phyloP scores from a whole-genome alignment of 345 rosid genomes.

The Heritiera littoralis region DNA sequence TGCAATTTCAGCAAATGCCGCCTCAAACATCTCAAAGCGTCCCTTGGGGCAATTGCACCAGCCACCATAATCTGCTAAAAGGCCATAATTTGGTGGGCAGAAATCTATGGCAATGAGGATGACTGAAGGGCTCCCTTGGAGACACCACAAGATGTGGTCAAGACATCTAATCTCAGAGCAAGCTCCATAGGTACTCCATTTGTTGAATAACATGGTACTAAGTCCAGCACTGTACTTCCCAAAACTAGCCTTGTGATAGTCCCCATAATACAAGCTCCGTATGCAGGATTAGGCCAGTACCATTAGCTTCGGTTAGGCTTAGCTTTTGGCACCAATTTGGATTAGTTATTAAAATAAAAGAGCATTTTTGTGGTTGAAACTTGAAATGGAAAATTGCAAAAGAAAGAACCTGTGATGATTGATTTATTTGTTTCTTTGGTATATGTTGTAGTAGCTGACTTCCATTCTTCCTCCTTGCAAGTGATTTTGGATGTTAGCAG shows the following conservation, averaged over 20 bases:
- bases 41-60: constrained; percentile 92
- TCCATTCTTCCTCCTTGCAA: constrained; percentile 59
- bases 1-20: constrained; percentile 84
- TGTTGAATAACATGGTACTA: constrained; percentile 72
- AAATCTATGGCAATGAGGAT: constrained; percentile 86
- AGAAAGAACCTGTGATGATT: constrained; percentile 55
- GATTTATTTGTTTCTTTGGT: constrained; percentile 61
- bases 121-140: constrained; percentile 77
- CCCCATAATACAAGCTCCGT: constrained; percentile 96
- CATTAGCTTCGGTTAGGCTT: not conserved
- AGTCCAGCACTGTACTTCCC: constrained; percentile 77
- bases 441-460: constrained; percentile 83
- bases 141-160: constrained; percentile 82
- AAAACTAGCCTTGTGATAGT: constrained; percentile 63
- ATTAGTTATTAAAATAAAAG: not conserved
- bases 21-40: constrained; percentile 86
- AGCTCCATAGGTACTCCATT: constrained; percentile 85
- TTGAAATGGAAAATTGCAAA: not conserved
- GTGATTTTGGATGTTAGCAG: constrained; percentile 32
- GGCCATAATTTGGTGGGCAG: constrained; percentile 86
- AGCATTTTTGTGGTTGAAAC: not conserved
- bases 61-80: constrained; percentile 79
- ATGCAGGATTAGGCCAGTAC: constrained; percentile 39
- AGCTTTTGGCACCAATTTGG: not conserved
- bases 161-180: constrained; percentile 87